Percentiles rank a stretch among this genome's conserved stretches.
phyloP scores from a whole-genome alignment of 306 rosid genomes.

The Sindora glabra region DNA sequence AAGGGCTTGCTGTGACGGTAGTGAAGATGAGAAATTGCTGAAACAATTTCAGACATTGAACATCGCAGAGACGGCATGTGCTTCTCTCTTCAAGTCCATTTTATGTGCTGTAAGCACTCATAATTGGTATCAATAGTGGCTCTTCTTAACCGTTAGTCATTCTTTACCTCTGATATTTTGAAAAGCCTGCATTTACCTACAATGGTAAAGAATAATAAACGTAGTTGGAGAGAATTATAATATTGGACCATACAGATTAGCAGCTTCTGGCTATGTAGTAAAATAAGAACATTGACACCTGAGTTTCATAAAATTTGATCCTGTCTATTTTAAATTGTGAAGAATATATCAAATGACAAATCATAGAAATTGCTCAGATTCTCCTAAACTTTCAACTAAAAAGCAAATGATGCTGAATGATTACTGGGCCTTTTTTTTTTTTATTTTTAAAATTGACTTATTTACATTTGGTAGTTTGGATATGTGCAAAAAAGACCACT shows the following conservation, averaged over 20 bases:
- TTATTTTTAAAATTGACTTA: too few species aligned
- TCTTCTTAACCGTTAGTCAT: neutral
- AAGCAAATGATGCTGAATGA: too few species aligned
- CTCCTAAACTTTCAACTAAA: too few species aligned
- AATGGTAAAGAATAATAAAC: neutral
- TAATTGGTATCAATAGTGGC: neutral
- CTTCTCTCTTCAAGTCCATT: constrained; percentile 14
- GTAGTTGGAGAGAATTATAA: neutral
- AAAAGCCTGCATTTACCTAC: neutral
- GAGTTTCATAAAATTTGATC: too few species aligned
- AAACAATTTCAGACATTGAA: constrained; percentile 12
- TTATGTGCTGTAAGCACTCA: constrained; percentile 14
- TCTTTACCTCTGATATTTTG: neutral
- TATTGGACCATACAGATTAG: neutral
- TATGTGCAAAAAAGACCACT: too few species aligned
- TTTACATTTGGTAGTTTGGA: too few species aligned
- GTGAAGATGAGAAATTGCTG: constrained; percentile 12
- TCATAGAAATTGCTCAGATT: too few species aligned
- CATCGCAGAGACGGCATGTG: constrained; percentile 7
- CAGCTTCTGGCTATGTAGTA: neutral
- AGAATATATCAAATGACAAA: too few species aligned
- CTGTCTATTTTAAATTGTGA: too few species aligned
- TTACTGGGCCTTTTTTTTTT: too few species aligned
- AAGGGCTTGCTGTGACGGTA: constrained; percentile 10
- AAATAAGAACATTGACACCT: neutral